Evolutionary conservation across 2,329 filamentous ascomycete species (phyloP).

Genomic region (Paramyrothecium roridum): DNA sequence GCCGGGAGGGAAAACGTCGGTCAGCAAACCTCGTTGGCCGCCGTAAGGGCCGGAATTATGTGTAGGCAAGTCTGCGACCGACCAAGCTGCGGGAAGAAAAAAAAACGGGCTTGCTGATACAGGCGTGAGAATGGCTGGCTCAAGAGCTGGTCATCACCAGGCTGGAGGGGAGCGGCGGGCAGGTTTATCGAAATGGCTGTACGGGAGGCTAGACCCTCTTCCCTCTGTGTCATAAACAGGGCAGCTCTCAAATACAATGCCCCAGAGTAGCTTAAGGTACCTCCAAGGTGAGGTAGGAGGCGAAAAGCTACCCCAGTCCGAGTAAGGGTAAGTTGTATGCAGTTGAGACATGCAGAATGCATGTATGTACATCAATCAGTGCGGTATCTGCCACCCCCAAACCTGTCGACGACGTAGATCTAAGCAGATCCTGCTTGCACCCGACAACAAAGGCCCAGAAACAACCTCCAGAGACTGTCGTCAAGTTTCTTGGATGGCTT

Average conservation of each 20-base stretch:
- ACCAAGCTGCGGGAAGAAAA: not conserved
- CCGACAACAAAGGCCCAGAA: not conserved
- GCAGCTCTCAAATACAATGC: not conserved
- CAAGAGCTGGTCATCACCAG: constrained; percentile 7
- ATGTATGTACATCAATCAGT: not conserved
- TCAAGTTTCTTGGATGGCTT: not conserved
- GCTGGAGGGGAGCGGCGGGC: constrained; percentile 3
- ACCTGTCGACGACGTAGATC: not conserved
- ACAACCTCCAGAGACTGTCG: too few relatives aligned
- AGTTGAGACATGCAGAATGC: not conserved
- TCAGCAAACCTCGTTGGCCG: constrained; percentile 4
- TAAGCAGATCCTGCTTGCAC: not conserved
- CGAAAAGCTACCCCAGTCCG: not conserved
- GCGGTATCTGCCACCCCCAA: not conserved
- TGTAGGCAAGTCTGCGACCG: constrained; percentile 1
- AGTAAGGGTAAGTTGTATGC: not conserved
- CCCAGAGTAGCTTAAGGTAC: too few relatives aligned
- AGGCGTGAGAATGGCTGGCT: constrained; percentile 7
- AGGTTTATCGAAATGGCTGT: not conserved
- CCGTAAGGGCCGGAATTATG: not conserved
- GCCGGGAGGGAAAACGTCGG: constrained; percentile 3
- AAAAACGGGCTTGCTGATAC: not conserved
- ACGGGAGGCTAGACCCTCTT: not conserved
- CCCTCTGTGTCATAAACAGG: not conserved
- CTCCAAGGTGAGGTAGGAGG: not conserved